These are phyloP conservation scores for Clathrus columnatus DNA, from an alignment of 768 basidiomycete species.

Conservation along the genomic window DNA sequence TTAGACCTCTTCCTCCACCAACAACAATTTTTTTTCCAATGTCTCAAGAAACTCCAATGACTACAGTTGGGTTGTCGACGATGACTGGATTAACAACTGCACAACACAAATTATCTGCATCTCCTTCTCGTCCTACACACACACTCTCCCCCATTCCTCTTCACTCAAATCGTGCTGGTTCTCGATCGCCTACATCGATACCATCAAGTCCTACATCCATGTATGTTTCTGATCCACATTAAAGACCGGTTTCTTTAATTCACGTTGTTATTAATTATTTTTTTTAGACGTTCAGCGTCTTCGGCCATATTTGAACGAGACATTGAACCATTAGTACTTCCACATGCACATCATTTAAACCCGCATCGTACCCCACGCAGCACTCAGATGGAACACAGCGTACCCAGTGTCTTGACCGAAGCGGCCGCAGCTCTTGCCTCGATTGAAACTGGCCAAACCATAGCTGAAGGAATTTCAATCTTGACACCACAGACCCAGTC, in stretches of 20 bases:
- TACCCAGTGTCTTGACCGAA: conserved; percentile 78
- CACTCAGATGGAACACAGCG: conserved; percentile 70
- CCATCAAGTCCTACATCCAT: conserved; percentile 75
- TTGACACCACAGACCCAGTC: not conserved
- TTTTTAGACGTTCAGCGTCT: conserved; percentile 56
- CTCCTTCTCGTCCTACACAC: conserved; percentile 2
- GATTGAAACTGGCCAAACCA: conserved; percentile 13
- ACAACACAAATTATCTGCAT: not conserved
- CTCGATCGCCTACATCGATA: conserved; percentile 63
- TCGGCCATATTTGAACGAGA: conserved; percentile 91
- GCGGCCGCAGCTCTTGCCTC: conserved; percentile 65
- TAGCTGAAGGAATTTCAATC: not conserved
- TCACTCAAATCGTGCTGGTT: conserved; percentile 33
- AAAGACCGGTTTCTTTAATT: not conserved
- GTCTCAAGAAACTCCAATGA: not conserved
- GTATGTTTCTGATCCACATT: conserved; percentile 32
- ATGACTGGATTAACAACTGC: not conserved
- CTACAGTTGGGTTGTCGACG: not conserved
- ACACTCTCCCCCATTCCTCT: conserved; percentile 1
- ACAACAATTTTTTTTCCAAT: not conserved
- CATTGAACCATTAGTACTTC: conserved; percentile 53
- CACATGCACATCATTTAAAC: conserved; percentile 26
- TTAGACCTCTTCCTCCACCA: not conserved
- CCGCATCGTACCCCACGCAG: conserved; percentile 29
- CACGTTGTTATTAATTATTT: conserved; percentile 1